phyloP scores from a whole-genome alignment of 202 grass and related monocot species.

The Thinopyrum obtusiflorum region DNA sequence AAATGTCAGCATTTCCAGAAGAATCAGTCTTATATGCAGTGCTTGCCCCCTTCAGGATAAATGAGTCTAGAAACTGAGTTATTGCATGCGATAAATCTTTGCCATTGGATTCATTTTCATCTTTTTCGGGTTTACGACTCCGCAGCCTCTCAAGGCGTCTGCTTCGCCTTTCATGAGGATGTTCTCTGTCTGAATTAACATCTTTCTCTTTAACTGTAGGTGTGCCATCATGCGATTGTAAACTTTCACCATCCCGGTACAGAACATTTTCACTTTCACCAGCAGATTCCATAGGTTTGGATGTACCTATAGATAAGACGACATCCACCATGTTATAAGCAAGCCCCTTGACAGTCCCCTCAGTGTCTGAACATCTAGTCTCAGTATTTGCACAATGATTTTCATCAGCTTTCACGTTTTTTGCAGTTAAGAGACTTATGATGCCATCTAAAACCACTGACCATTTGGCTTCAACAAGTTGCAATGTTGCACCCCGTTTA shows the following conservation, averaged over 20 bases:
- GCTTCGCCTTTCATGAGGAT: conserved; percentile 86
- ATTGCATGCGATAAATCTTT: conserved; percentile 77
- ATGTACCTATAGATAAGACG: conserved; percentile 41
- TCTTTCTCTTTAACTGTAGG: conserved; percentile 58
- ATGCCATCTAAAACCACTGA: conserved; percentile 62
- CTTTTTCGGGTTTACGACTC: conserved; percentile 91
- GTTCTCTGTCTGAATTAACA: conserved; percentile 52
- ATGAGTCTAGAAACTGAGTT: conserved; percentile 73
- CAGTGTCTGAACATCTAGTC: background rate
- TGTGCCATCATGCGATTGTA: conserved; percentile 45
- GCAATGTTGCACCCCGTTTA: conserved; percentile 56
- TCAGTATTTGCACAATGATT: background rate
- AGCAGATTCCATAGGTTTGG: conserved; percentile 37
- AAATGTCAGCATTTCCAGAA: conserved; percentile 46
- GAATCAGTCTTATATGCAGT: conserved; percentile 45
- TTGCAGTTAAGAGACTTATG: conserved; percentile 47
- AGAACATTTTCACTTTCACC: conserved; percentile 47
- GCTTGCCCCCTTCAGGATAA: conserved; percentile 52
- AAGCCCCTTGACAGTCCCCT: conserved; percentile 36
- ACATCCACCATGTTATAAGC: conserved; percentile 53
- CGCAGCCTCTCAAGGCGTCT: conserved; percentile 80
- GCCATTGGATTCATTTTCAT: conserved; percentile 69
- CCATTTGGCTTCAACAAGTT: conserved; percentile 74
- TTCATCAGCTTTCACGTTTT: background rate
- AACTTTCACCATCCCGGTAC: conserved; percentile 40